Evolutionary conservation across 441 rosid genomes (phyloP), one percentile per base, ranked within the genome.

Genomic region (Syzygium syzygioides): DNA sequence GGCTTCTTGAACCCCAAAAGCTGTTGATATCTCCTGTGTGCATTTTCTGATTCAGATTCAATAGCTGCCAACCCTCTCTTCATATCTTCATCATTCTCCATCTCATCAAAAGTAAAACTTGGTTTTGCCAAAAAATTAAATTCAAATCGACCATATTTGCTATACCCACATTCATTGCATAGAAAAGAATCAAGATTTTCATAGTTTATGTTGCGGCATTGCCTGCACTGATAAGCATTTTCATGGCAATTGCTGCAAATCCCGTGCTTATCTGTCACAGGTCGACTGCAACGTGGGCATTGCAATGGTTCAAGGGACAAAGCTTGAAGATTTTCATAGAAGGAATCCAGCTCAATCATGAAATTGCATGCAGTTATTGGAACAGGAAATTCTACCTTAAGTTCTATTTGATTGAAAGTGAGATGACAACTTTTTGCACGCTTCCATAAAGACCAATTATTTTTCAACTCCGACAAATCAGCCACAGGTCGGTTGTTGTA

Each of bases 81-180:
- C 99, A 98, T 98, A 93, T 98, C 99, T 55, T 98, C 99, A 90
- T 97, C 99, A 92, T 98, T 98, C 94, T 97, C 99, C 99, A 98
- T 97, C 93, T 94, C 94, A 94, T 98, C 99, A 94, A 98, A 98
- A 86, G 96, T 94, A 93, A 96, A 98, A 93, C 99, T 98, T 86
- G 99, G 99, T 91, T 96, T 98, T 62, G 99, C 99, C 99, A 97
- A 96, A 94, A 98, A 98, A 93, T 98, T 98, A 91, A 98, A 98
- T 93, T 98, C 99, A 93, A 98, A 98, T 88, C 99, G 99, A 85
- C 99, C 99, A 91, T 98, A 98, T 92, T 98, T 98, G 97, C 99
- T 97, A 88, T 95, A 98, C 57, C 99, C 99, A 90, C 99, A 98
- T 90, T 98, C 99, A 91, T 98, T 98, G 95, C 99, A 98, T 86